A percentile compares a stretch with the other conserved stretches of the same genome.
Conservation (phyloP, 495 filamentous ascomycete genomes). For the Neurospora sp. region DNA sequence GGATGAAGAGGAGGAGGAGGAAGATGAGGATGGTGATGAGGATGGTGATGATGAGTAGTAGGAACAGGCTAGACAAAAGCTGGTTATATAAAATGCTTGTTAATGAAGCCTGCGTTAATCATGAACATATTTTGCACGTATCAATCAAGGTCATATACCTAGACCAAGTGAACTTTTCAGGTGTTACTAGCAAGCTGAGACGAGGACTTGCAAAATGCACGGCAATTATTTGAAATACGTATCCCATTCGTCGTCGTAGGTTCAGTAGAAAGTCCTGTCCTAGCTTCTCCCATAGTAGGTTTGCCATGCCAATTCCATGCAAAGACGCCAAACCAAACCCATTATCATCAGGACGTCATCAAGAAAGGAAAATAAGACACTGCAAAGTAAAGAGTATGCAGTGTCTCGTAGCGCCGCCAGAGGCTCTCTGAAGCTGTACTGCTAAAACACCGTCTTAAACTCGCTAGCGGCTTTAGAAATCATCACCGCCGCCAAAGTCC, state of each 20-base stretch:
- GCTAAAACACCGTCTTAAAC: neutral
- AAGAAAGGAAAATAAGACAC: neutral
- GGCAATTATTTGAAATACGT: neutral
- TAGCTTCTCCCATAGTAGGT: neutral
- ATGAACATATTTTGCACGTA: neutral
- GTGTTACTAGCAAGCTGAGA: neutral
- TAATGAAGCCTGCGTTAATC: neutral
- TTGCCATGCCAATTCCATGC: neutral
- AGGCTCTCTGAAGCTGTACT: neutral
- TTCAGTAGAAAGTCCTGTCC: neutral
- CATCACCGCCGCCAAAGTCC: conserved; percentile 41
- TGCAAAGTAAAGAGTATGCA: neutral
- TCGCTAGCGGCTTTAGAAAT: conserved; percentile 33
- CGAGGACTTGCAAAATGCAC: neutral
- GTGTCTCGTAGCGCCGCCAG: neutral
- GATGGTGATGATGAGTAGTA: conserved; percentile 40
- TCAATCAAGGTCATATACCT: neutral
- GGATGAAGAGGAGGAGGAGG: conserved; percentile 62
- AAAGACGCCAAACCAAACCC: neutral
- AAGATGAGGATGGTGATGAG: conserved; percentile 51
- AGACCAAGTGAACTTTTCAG: neutral
- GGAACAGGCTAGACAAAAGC: neutral
- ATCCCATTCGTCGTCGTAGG: neutral
- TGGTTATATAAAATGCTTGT: neutral
- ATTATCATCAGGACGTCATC: neutral